A percentile compares a stretch with the other conserved stretches of the same genome.
These are phyloP conservation scores for Lasiosphaeriaceae sp. DNA, from an alignment of 495 filamentous ascomycete species.

Conservation along the genomic window DNA sequence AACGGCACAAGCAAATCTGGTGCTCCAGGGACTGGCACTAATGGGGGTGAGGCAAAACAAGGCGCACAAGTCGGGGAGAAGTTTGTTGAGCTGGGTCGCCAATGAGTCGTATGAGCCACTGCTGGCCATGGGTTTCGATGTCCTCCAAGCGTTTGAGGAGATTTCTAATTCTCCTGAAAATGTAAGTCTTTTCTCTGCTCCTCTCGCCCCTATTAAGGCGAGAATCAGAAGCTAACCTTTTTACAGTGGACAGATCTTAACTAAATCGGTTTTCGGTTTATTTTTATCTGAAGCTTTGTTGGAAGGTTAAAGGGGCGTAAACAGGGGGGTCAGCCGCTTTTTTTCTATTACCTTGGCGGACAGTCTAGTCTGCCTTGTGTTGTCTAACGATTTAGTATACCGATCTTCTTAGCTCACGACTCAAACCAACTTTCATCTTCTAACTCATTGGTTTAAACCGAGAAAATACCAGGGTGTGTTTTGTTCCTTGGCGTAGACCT, in stretches of 20 bases:
- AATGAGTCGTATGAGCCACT: constrained; percentile 70
- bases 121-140: constrained; percentile 70
- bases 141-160: constrained; percentile 75
- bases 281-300: too few relatives aligned
- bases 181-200: constrained; percentile 28
- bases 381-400: too few relatives aligned
- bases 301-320: too few relatives aligned
- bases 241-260: constrained; percentile 36
- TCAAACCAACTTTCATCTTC: too few relatives aligned
- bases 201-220: neutral
- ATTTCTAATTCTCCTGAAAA: constrained; percentile 70
- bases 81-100: constrained; percentile 72
- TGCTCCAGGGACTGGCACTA: constrained; percentile 74
- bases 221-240: neutral
- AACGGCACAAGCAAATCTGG: constrained; percentile 62
- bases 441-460: too few relatives aligned
- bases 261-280: too few relatives aligned
- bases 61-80: constrained; percentile 63
- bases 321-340: too few relatives aligned
- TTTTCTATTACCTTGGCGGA: too few relatives aligned
- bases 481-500: too few relatives aligned
- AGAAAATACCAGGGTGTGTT: too few relatives aligned
- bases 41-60: constrained; percentile 82
- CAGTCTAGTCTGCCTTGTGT: too few relatives aligned
- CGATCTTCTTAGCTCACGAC: too few relatives aligned